These are phyloP conservation scores for Leccinum truebloodii DNA, from an alignment of 768 basidiomycete genomes.

Conservation along the genomic window DNA sequence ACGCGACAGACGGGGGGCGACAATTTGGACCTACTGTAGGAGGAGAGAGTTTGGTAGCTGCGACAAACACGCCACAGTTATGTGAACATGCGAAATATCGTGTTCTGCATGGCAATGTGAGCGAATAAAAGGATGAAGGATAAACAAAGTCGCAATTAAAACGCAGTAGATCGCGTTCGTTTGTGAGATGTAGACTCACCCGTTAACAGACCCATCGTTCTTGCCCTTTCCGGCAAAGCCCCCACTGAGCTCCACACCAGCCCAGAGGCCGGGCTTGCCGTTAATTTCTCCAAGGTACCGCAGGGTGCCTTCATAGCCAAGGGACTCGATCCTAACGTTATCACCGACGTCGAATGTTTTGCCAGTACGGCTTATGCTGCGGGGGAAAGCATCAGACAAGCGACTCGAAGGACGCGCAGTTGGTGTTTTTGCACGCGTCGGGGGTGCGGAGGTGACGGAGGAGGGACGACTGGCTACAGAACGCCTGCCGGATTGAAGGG, in stretches of 20 bases:
- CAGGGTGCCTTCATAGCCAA: constrained; percentile 85
- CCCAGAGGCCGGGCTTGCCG: constrained; percentile 89
- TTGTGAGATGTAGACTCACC: constrained; percentile 58
- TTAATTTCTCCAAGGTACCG: constrained; percentile 83
- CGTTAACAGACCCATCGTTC: constrained; percentile 87
- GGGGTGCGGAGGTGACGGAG: constrained; percentile 57
- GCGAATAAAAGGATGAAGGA: constrained; percentile 5
- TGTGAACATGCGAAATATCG: constrained; percentile 86
- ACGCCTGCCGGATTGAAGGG: constrained; percentile 43
- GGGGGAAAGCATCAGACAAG: constrained; percentile 58
- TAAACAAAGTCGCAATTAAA: neutral
- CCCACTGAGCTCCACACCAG: constrained; percentile 86
- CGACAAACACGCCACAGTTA: constrained; percentile 90
- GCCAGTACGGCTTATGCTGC: constrained; percentile 46
- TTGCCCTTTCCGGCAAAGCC: constrained; percentile 92
- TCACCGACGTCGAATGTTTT: constrained; percentile 71
- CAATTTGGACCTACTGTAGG: constrained; percentile 63
- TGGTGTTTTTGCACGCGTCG: constrained; percentile 54
- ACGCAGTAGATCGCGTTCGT: neutral
- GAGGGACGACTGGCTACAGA: constrained; percentile 58
- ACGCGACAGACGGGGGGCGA: constrained; percentile 81
- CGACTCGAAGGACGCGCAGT: constrained; percentile 62
- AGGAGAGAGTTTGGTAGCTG: constrained; percentile 74
- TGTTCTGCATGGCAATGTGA: constrained; percentile 45
- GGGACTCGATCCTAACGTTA: constrained; percentile 81